These are phyloP conservation scores for Metschnikowia borealis DNA, from an alignment of 805 yeast genomes.

Conservation along the genomic window DNA sequence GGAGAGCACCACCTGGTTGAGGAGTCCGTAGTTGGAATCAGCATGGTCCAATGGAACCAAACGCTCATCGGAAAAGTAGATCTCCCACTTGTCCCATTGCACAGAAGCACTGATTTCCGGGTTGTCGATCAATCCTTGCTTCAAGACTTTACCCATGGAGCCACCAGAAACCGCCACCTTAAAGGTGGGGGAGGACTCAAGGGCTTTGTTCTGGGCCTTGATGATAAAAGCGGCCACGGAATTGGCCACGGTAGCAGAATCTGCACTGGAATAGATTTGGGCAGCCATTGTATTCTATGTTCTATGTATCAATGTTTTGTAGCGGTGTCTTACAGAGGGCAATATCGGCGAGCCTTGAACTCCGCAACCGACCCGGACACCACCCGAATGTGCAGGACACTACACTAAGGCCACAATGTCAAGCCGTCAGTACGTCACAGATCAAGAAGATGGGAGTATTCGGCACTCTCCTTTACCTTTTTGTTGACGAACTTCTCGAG, in stretches of 20 bases:
- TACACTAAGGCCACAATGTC: background rate
- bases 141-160: conserved; percentile 71
- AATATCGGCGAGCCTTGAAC: conserved; percentile 1
- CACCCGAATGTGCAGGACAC: background rate
- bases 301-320: conserved; percentile 1
- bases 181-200: conserved; percentile 46
- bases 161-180: conserved; percentile 89
- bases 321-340: background rate
- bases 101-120: conserved; percentile 39
- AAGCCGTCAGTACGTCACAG: conserved; percentile 2
- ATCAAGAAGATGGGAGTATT: conserved; percentile 78
- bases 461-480: conserved; percentile 87
- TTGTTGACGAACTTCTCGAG: conserved; percentile 82
- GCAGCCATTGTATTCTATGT: conserved; percentile 9
- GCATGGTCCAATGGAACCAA: conserved; percentile 75
- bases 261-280: conserved; percentile 44
- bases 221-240: conserved; percentile 64
- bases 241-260: conserved; percentile 56
- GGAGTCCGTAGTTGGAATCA: conserved; percentile 83
- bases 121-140: conserved; percentile 63
- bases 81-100: conserved; percentile 72
- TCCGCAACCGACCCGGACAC: conserved; percentile 2
- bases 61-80: conserved; percentile 88
- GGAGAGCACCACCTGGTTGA: conserved; percentile 59
- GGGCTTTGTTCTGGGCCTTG: conserved; percentile 56